Evolutionary conservation across 345 rosid species (phyloP).

Genomic region (Abelmoschus esculentus): DNA sequence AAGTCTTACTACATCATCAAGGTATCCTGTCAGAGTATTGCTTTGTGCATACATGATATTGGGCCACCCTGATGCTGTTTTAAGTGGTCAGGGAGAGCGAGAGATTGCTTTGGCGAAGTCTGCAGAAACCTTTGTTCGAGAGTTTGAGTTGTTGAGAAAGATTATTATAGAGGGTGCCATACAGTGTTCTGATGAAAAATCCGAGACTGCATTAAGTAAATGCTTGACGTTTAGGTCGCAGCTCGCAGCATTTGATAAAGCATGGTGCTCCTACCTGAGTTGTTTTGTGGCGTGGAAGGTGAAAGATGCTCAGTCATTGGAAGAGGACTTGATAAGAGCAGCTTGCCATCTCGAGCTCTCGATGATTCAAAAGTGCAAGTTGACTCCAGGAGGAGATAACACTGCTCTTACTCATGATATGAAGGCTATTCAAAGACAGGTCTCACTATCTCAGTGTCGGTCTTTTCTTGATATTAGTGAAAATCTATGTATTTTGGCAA

Average conservation of each 20-base stretch:
- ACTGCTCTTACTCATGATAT: constrained; percentile 66
- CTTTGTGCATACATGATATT: constrained; percentile 95
- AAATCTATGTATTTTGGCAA: neutral
- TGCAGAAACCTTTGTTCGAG: constrained; percentile 51
- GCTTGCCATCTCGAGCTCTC: constrained; percentile 99
- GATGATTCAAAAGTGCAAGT: constrained; percentile 85
- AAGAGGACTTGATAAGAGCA: constrained; percentile 88
- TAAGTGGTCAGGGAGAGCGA: constrained; percentile 78
- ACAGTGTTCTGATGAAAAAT: constrained; percentile 47
- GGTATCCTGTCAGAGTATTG: constrained; percentile 83
- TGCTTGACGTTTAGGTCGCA: constrained; percentile 66
- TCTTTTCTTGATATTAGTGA: neutral
- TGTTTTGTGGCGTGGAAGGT: constrained; percentile 95
- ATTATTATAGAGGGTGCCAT: constrained; percentile 68
- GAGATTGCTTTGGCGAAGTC: constrained; percentile 66
- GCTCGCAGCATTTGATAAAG: constrained; percentile 69
- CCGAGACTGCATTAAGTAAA: constrained; percentile 29
- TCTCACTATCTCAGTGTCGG: constrained; percentile 13
- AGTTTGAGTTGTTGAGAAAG: constrained; percentile 65
- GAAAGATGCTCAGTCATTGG: constrained; percentile 79
- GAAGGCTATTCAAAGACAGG: constrained; percentile 93
- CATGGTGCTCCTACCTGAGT: constrained; percentile 77
- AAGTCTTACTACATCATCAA: constrained; percentile 37
- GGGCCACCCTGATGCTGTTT: constrained; percentile 93
- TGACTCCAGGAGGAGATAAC: constrained; percentile 53